Percentiles rank a stretch among this genome's conserved stretches.
These are phyloP conservation scores for Grigorovia transvaalensis DNA, from an alignment of 805 yeast genomes.

Conservation along the genomic window DNA sequence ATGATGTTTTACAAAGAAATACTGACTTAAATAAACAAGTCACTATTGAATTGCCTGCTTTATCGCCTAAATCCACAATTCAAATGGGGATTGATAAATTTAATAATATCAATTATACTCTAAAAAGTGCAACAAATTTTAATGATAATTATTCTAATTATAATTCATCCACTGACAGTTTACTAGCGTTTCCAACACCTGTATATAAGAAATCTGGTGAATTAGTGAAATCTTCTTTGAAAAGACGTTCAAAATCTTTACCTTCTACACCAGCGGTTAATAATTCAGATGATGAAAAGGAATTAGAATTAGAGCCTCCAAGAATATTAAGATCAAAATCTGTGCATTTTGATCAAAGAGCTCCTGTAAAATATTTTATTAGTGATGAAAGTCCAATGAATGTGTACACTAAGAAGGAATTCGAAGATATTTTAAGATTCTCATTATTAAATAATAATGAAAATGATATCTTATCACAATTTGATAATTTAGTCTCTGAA, in stretches of 20 bases:
- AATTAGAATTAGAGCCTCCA: conserved; percentile 1
- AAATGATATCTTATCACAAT: not conserved
- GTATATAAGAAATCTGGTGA: conserved; percentile 87
- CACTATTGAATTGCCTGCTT: conserved; percentile 9
- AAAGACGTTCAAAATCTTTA: conserved; percentile 32
- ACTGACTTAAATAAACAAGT: conserved; percentile 21
- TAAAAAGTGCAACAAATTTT: not conserved
- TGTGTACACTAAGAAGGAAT: conserved; percentile 35
- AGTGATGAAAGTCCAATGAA: conserved; percentile 73
- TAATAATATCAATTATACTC: conserved; percentile 1
- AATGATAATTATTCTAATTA: not conserved
- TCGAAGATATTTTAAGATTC: conserved; percentile 18
- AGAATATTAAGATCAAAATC: conserved; percentile 52
- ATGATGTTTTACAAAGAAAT: conserved; percentile 22
- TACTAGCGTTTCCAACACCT: conserved; percentile 13
- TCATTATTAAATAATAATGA: not conserved
- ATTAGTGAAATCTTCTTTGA: conserved; percentile 36
- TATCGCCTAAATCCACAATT: conserved; percentile 9
- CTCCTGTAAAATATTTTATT: conserved; percentile 65
- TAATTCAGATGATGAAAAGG: not conserved
- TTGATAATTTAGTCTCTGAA: not conserved
- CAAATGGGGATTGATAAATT: conserved; percentile 4
- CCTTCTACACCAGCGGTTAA: conserved; percentile 26
- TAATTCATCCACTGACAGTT: conserved; percentile 8
- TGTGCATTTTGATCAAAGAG: conserved; percentile 71